Evolutionary conservation across 805 yeast genomes (phyloP).

Genomic region (Groenewaldozyma salmanticensis): DNA sequence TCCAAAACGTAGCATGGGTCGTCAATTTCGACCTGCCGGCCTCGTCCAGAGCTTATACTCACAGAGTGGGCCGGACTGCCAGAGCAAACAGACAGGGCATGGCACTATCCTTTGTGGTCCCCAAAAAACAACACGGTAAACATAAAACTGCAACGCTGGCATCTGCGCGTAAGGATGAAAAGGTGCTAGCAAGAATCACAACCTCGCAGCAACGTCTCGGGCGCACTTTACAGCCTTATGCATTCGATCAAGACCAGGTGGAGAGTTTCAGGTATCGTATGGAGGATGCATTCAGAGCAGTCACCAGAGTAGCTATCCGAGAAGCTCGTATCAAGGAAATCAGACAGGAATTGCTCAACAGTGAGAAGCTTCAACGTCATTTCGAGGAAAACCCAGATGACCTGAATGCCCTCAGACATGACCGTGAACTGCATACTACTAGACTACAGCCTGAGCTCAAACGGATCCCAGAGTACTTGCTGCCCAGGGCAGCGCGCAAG

Average conservation of each 20-base stretch:
- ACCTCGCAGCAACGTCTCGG: slow-evolving; percentile 54
- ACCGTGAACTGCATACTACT: slow-evolving; percentile 74
- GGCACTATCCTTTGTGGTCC: slow-evolving; percentile 86
- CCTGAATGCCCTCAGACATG: slow-evolving; percentile 80
- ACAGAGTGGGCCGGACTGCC: slow-evolving; percentile 95
- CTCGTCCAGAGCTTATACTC: slow-evolving; percentile 80
- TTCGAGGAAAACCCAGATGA: slow-evolving; percentile 98
- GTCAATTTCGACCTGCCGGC: slow-evolving; percentile 90
- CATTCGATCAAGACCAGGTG: slow-evolving; percentile 83
- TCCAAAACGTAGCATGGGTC: slow-evolving; percentile 92
- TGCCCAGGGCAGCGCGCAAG: slow-evolving; percentile 48
- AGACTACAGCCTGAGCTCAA: slow-evolving; percentile 79
- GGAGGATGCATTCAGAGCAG: slow-evolving; percentile 95
- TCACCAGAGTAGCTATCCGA: slow-evolving; percentile 78
- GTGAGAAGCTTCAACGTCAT: slow-evolving; percentile 85
- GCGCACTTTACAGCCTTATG: slow-evolving; percentile 50
- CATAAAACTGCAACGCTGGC: slow-evolving; percentile 70
- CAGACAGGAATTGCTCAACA: slow-evolving; percentile 74
- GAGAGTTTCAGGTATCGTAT: slow-evolving; percentile 94
- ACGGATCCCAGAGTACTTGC: slow-evolving; percentile 82
- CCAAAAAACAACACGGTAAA: slow-evolving; percentile 73
- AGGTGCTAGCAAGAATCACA: slow-evolving; percentile 64
- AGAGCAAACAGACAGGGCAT: slow-evolving; percentile 95
- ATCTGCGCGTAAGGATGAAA: slow-evolving; percentile 76
- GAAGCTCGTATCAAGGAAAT: slow-evolving; percentile 90